Percentiles rank a stretch among this genome's conserved stretches.
Evolutionary conservation across 1,139 yeast genomes (phyloP).

Genomic region (Kluyveromyces sp.): DNA sequence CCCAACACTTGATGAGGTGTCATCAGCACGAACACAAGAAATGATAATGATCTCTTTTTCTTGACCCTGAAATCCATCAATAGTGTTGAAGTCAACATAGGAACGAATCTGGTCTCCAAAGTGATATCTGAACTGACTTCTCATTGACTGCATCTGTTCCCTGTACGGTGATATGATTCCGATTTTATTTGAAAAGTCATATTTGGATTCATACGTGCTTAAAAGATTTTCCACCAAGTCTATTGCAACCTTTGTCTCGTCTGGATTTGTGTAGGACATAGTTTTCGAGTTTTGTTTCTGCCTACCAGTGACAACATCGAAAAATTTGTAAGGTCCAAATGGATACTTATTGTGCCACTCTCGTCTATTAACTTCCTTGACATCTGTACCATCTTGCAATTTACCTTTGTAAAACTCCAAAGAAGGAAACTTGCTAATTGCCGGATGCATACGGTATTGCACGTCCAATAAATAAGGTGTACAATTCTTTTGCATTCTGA

Average conservation of each 20-base stretch:
- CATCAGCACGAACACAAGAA: constrained; percentile 90
- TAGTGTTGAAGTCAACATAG: constrained; percentile 83
- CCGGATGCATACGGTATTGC: constrained; percentile 99
- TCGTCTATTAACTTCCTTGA: constrained; percentile 51
- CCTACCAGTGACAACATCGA: constrained; percentile 57
- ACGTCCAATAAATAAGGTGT: constrained; percentile 66
- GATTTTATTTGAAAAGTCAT: constrained; percentile 60
- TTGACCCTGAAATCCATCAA: constrained; percentile 98
- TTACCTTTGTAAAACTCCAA: constrained; percentile 67
- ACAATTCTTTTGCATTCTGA: constrained; percentile 77
- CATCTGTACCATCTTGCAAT: constrained; percentile 68
- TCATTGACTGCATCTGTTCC: constrained; percentile 65
- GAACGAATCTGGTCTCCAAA: constrained; percentile 59
- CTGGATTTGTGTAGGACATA: constrained; percentile 60
- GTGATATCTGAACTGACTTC: constrained; percentile 46
- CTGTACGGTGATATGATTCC: constrained; percentile 95
- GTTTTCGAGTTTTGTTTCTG: constrained; percentile 60
- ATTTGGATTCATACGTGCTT: constrained; percentile 40
- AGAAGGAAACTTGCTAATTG: constrained; percentile 81
- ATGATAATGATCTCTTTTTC: constrained; percentile 89
- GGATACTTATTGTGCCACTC: constrained; percentile 64
- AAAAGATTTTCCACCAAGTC: constrained; percentile 58
- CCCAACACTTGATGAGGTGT: constrained; percentile 54
- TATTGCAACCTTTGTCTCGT: constrained; percentile 67
- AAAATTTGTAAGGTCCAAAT: constrained; percentile 73